Conservation (phyloP, 2,329 filamentous ascomycete species). For the Anisogramma anomala region DNA sequence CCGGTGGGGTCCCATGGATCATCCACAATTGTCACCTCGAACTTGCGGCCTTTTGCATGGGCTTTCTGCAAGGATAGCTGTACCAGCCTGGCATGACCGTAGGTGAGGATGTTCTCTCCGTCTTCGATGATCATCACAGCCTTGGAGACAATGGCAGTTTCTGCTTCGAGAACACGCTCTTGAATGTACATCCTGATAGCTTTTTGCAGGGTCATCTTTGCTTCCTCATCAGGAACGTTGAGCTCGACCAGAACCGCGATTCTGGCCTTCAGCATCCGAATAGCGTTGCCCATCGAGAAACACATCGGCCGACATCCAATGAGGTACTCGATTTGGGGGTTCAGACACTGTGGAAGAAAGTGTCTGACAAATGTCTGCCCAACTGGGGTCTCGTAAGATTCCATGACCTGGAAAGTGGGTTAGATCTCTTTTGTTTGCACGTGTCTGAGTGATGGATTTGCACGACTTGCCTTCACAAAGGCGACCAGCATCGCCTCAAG, state of each 20-base stretch:
- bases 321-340: conserved; percentile 90
- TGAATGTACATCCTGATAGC: conserved; percentile 83
- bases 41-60: conserved; percentile 56
- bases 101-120: conserved; percentile 76
- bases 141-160: conserved; percentile 70
- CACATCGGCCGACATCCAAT: conserved; percentile 90
- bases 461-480: conserved; percentile 65
- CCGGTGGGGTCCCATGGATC: conserved; percentile 44
- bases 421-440: too few relatives aligned
- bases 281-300: conserved; percentile 93
- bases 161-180: conserved; percentile 79
- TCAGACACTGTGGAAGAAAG: conserved; percentile 80
- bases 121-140: conserved; percentile 65
- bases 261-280: conserved; percentile 84
- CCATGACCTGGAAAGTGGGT: conserved; percentile 87
- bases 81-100: conserved; percentile 75
- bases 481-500: conserved; percentile 79
- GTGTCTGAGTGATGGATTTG: background rate
- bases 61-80: conserved; percentile 71
- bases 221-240: conserved; percentile 66
- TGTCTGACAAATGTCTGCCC: conserved; percentile 80
- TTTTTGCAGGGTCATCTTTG: conserved; percentile 66
- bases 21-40: conserved; percentile 78
- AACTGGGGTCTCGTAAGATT: conserved; percentile 80
- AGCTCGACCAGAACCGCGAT: conserved; percentile 77